Evolutionary conservation across 108 stramenopile genomes (phyloP), one percentile per base, ranked within the genome.

Genomic region (Licmophora abbreviata): DNA sequence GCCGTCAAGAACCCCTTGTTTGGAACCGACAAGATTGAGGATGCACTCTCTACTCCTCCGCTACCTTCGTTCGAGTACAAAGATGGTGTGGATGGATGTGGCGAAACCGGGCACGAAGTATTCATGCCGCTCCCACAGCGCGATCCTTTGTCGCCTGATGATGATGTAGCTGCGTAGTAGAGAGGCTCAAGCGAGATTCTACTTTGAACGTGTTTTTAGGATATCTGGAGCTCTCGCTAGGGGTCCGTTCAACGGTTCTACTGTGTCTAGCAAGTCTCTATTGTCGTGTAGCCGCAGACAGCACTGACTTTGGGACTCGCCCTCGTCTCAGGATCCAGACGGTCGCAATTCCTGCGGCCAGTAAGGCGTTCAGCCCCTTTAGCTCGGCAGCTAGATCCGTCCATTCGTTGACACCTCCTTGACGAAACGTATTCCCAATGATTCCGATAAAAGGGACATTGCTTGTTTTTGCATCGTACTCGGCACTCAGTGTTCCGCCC

Each of bases 381-480:
- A 80, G 47, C 56, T 92, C 91, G 0, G 43, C 37, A 12, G 34
- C 24, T 4, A 78, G n/a, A 8, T 64, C 53, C 17, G 37, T 34
- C 14, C 63, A 64, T 14, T 41, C 59, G 18, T 62, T 58, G 7
- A 29, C 46, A 1, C 44, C 61, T 23, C 29, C 20, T 60, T 59
- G 53, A 6, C 76, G 76, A 62, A 89, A 88, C 41, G 54, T 60
- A 17, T 85, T 82, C 23, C 57, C 67, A 10, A 86, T 18, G 54
- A 92, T 63, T n/a, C 90, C 94, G 41, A 54, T 18, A 54, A 92
- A 88, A 0, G 90, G 94, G 1, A 91, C 56, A 69, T 91, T 90
- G 51, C 71, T 71, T 25, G 93, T 95, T 54, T 63, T 48, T 29
- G 22, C 48, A 32, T 91, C 90, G 25, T 66, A 72, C 8, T 64